phyloP scores from a whole-genome alignment of 1,284 basidiomycete genomes.

The Microbotryum scabiosae region DNA sequence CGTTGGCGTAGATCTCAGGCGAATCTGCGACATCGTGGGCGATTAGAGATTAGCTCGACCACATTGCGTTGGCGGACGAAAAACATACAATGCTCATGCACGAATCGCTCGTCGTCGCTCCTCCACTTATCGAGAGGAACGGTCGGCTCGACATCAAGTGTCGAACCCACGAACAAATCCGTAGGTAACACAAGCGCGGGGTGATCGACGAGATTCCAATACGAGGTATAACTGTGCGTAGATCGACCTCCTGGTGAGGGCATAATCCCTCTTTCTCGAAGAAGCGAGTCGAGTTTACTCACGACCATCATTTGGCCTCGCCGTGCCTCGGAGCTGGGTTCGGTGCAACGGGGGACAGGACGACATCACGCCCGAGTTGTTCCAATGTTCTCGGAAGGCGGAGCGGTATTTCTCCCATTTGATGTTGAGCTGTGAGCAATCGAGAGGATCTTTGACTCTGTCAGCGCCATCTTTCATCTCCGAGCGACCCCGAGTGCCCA shows the following conservation, averaged over 20 bases:
- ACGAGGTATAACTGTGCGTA: slow-evolving; percentile 48
- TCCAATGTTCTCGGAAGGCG: slow-evolving; percentile 33
- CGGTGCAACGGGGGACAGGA: slow-evolving; percentile 37
- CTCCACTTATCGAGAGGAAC: slow-evolving; percentile 6
- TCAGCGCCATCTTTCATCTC: too few relatives aligned
- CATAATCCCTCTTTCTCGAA: not conserved
- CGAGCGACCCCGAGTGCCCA: slow-evolving; percentile 14
- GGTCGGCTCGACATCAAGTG: slow-evolving; percentile 41
- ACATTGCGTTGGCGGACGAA: not conserved
- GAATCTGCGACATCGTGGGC: slow-evolving; percentile 9
- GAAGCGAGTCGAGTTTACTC: slow-evolving; percentile 4
- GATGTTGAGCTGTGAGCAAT: slow-evolving; percentile 29
- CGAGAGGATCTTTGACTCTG: not conserved
- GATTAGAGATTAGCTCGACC: not conserved
- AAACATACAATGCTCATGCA: slow-evolving; percentile 31
- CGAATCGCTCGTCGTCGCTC: slow-evolving; percentile 32
- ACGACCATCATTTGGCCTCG: slow-evolving; percentile 37
- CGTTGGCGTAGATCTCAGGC: slow-evolving; percentile 20
- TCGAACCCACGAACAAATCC: slow-evolving; percentile 49
- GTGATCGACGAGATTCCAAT: slow-evolving; percentile 64
- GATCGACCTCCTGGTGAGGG: not conserved
- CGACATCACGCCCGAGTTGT: slow-evolving; percentile 32
- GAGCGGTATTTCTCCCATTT: slow-evolving; percentile 35
- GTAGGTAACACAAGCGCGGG: slow-evolving; percentile 60
- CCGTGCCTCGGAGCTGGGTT: slow-evolving; percentile 37